These are phyloP conservation scores for Globisporangium spiculum DNA, from an alignment of 352 stramenopile species.

Conservation along the genomic window DNA sequence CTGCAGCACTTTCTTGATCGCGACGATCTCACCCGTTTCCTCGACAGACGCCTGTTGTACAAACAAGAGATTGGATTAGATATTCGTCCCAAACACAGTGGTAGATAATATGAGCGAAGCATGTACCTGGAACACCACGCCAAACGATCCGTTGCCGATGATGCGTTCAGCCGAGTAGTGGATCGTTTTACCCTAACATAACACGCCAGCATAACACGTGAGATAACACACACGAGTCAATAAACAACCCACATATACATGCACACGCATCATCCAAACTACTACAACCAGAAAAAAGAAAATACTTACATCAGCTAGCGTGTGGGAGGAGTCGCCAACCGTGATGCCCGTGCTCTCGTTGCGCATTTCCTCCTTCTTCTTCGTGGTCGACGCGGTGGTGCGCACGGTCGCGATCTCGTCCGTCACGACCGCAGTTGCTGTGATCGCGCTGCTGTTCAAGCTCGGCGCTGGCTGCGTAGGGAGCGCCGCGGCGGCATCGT, in stretches of 20 bases:
- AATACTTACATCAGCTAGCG: constrained; percentile 67
- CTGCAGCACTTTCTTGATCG: constrained; percentile 99
- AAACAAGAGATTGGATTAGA: background rate
- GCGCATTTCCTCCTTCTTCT: constrained; percentile 78
- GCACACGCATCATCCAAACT: background rate
- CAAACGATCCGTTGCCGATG: constrained; percentile 99
- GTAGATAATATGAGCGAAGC: background rate
- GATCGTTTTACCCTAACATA: constrained; percentile 70
- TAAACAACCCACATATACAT: background rate
- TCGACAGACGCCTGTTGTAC: constrained; percentile 85
- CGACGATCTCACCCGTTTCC: constrained; percentile 97
- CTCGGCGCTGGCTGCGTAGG: constrained; percentile 9
- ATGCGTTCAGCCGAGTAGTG: constrained; percentile 98
- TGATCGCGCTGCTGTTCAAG: constrained; percentile 13
- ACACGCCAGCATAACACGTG: too few species aligned
- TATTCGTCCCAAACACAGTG: background rate
- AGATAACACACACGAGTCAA: background rate
- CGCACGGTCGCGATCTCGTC: constrained; percentile 38
- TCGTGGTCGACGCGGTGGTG: constrained; percentile 41
- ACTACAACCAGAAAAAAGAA: background rate
- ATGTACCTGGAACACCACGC: constrained; percentile 96
- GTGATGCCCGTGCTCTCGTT: constrained; percentile 84
- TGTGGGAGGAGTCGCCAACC: constrained; percentile 79
- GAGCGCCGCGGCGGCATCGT: background rate
- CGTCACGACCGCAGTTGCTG: background rate